Evolutionary conservation across 2,329 filamentous ascomycete species (phyloP).

Genomic region (Hymenoscyphus fraxineus): DNA sequence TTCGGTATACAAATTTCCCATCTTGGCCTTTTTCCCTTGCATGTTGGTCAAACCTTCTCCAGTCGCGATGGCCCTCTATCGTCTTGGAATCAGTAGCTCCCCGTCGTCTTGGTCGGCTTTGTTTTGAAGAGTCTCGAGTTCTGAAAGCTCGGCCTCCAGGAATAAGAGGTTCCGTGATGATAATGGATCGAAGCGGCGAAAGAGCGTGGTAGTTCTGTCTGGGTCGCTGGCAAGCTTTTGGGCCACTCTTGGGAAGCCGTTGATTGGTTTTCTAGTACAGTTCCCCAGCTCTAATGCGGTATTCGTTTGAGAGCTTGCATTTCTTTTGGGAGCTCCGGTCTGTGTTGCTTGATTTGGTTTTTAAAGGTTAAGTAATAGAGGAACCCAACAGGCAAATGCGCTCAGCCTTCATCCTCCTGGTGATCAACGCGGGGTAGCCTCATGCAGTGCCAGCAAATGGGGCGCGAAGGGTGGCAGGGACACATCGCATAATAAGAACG

Average conservation of each 20-base stretch:
- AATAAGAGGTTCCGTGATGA: slow-evolving; percentile 24
- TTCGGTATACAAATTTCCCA: background rate
- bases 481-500: no score
- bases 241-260: slow-evolving; percentile 18
- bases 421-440: no score
- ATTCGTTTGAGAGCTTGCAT: background rate
- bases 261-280: background rate
- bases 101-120: slow-evolving; percentile 16
- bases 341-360: no score
- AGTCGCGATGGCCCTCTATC: background rate
- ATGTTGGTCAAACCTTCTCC: background rate
- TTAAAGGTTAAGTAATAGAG: no score
- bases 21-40: background rate
- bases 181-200: slow-evolving; percentile 23
- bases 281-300: background rate
- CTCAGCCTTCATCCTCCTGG: no score
- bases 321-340: no score
- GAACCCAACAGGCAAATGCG: no score
- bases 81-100: background rate
- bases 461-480: no score
- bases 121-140: slow-evolving; percentile 18
- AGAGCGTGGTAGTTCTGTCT: slow-evolving; percentile 24
- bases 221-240: slow-evolving; percentile 17
- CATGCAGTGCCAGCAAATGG: no score
- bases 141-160: slow-evolving; percentile 22